Conservation (phyloP, 2,329 filamentous ascomycete genomes). For the Fusarium veterinarium region DNA sequence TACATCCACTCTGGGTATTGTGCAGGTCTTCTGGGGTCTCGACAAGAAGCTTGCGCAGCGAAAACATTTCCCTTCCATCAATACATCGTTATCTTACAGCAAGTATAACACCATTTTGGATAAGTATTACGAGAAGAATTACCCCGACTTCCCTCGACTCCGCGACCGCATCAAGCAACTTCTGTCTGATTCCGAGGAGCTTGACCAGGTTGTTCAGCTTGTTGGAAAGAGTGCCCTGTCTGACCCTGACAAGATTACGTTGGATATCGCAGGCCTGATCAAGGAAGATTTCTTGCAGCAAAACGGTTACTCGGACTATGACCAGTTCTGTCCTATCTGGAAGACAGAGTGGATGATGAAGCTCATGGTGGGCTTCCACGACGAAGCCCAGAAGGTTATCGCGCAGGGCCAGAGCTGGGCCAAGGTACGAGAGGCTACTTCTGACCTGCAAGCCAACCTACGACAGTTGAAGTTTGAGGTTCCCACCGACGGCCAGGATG, state of each 20-base stretch:
- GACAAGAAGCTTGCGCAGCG: conserved; percentile 99
- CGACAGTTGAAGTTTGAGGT: conserved; percentile 97
- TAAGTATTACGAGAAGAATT: conserved; percentile 93
- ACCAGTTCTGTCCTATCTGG: conserved; percentile 99
- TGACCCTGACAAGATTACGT: conserved; percentile 97
- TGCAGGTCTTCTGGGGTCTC: conserved; percentile 99
- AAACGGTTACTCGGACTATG: conserved; percentile 98
- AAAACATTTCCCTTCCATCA: conserved; percentile 99
- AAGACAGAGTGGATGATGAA: conserved; percentile 99
- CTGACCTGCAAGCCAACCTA: conserved; percentile 85
- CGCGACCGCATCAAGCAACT: conserved; percentile 95
- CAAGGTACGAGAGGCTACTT: conserved; percentile 91
- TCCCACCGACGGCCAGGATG: conserved; percentile 84
- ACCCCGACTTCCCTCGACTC: conserved; percentile 92
- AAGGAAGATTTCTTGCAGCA: conserved; percentile 99
- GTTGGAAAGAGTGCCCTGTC: conserved; percentile 97
- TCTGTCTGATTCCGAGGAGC: conserved; percentile 92
- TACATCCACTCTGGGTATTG: conserved; percentile 91
- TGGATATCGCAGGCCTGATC: conserved; percentile 89
- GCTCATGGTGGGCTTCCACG: conserved; percentile 97
- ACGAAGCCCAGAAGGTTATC: conserved; percentile 96
- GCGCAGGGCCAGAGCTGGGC: conserved; percentile 90
- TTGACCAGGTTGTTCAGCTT: conserved; percentile 98
- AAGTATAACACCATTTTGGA: conserved; percentile 93
- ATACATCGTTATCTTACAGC: conserved; percentile 93